phyloP scores from a whole-genome alignment of 805 yeast genomes.

The Vanderwaltozyma tropicalis region DNA sequence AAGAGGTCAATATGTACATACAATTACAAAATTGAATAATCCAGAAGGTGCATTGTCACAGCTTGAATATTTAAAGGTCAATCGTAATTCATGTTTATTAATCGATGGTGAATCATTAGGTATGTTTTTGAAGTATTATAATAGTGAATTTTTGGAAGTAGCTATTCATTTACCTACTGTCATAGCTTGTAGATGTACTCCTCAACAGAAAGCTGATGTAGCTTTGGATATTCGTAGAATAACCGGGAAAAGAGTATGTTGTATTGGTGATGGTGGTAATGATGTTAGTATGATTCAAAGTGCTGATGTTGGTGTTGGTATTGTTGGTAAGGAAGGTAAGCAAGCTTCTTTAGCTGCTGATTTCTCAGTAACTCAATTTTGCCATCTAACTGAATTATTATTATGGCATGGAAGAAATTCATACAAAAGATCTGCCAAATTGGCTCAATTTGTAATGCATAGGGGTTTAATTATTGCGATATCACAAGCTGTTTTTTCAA shows the following conservation, averaged over 20 bases:
- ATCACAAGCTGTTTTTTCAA: conserved; percentile 88
- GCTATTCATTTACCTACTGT: conserved; percentile 82
- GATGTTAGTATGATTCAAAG: conserved; percentile 98
- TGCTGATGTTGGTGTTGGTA: conserved; percentile 98
- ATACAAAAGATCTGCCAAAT: conserved; percentile 87
- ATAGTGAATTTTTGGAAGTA: conserved; percentile 63
- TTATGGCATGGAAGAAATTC: conserved; percentile 98
- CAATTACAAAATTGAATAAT: conserved; percentile 53
- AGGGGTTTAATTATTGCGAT: conserved; percentile 90
- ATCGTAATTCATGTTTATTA: conserved; percentile 51
- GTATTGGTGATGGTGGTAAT: conserved; percentile 99
- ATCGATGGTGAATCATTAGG: conserved; percentile 92
- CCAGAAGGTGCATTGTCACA: conserved; percentile 62
- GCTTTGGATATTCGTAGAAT: conserved; percentile 66
- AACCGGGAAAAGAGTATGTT: conserved; percentile 86
- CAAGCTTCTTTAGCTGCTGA: conserved; percentile 98
- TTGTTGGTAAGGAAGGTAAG: conserved; percentile 96
- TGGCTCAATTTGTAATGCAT: conserved; percentile 93
- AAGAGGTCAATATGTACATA: conserved; percentile 88
- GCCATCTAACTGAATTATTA: conserved; percentile 72
- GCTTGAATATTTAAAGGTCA: conserved; percentile 58
- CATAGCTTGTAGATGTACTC: conserved; percentile 97
- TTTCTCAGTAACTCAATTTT: conserved; percentile 85
- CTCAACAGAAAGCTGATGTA: conserved; percentile 96
- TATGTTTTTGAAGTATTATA: conserved; percentile 50